A percentile compares a stretch with the other conserved stretches of the same genome.
These are phyloP conservation scores for Capsicum baccatum DNA, from an alignment of 257 asterid species.

Conservation along the genomic window DNA sequence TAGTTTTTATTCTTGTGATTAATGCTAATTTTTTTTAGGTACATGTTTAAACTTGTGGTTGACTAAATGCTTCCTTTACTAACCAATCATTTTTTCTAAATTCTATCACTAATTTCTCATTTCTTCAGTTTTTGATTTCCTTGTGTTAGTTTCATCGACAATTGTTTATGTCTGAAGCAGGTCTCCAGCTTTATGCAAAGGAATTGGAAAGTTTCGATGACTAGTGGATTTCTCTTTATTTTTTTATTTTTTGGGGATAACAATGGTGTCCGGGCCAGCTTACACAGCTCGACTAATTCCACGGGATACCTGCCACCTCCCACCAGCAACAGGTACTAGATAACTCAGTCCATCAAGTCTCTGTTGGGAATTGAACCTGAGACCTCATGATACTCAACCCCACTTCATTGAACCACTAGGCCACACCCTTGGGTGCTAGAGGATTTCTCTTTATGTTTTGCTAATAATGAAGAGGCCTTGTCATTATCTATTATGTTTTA, in stretches of 20 bases:
- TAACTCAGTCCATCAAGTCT: too few species aligned
- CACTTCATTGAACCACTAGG: too few species aligned
- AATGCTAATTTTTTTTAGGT: neutral
- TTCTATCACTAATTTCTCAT: neutral
- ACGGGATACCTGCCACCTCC: too few species aligned
- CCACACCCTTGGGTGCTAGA: too few species aligned
- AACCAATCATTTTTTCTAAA: neutral
- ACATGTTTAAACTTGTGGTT: neutral
- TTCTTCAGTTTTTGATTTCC: slow-evolving; percentile 11
- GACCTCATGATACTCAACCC: too few species aligned
- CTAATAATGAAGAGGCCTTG: neutral
- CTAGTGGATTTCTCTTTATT: neutral
- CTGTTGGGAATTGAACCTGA: too few species aligned
- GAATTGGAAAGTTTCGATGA: slow-evolving; percentile 14
- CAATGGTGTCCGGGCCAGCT: too few species aligned
- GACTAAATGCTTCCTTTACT: neutral
- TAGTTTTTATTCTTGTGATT: neutral
- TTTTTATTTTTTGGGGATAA: neutral
- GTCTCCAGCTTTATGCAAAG: neutral
- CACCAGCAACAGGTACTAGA: too few species aligned
- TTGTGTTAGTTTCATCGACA: neutral
- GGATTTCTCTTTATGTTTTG: neutral
- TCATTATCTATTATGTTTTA: neutral
- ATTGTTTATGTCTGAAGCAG: neutral
- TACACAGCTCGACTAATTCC: too few species aligned